Percentiles rank a stretch among this genome's conserved stretches.
These are phyloP conservation scores for Achlya hypogyna DNA, from an alignment of 352 stramenopile genomes.

Conservation along the genomic window DNA sequence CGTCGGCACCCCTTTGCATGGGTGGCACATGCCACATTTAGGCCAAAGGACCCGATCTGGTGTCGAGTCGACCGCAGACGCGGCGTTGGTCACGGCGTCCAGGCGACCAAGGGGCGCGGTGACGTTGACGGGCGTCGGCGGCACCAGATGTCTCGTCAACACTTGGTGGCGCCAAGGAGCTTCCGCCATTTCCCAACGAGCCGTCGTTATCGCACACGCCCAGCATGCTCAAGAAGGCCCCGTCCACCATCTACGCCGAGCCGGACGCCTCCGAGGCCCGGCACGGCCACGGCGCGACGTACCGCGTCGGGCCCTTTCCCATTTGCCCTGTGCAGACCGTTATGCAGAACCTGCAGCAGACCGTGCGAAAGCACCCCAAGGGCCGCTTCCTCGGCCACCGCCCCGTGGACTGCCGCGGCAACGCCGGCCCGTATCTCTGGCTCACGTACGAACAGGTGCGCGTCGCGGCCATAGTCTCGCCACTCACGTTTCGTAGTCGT, in stretches of 20 bases:
- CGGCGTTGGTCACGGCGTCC: no score
- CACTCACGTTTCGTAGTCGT: conserved; percentile 41
- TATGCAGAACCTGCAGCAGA: conserved; percentile 24
- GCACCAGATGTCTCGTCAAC: no score
- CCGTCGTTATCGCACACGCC: conserved; percentile 1
- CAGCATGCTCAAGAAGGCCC: background rate
- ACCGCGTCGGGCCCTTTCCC: background rate
- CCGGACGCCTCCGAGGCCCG: background rate
- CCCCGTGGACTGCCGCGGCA: conserved; percentile 25
- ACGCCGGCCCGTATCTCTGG: conserved; percentile 39
- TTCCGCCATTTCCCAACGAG: background rate
- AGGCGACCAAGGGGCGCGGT: no score
- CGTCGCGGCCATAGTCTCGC: conserved; percentile 25
- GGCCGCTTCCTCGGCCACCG: conserved; percentile 46
- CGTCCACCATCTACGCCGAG: background rate
- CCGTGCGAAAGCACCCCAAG: conserved; percentile 22
- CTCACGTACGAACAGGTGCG: conserved; percentile 40
- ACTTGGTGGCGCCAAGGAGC: no score
- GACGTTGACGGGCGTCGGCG: no score
- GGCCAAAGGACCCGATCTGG: no score
- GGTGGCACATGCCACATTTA: no score
- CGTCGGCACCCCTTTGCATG: no score
- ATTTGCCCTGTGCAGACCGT: conserved; percentile 16
- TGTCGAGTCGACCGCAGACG: no score
- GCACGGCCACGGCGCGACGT: conserved; percentile 9